phyloP scores from a whole-genome alignment of 768 basidiomycete species.

The Sarcomyxa edulis region DNA sequence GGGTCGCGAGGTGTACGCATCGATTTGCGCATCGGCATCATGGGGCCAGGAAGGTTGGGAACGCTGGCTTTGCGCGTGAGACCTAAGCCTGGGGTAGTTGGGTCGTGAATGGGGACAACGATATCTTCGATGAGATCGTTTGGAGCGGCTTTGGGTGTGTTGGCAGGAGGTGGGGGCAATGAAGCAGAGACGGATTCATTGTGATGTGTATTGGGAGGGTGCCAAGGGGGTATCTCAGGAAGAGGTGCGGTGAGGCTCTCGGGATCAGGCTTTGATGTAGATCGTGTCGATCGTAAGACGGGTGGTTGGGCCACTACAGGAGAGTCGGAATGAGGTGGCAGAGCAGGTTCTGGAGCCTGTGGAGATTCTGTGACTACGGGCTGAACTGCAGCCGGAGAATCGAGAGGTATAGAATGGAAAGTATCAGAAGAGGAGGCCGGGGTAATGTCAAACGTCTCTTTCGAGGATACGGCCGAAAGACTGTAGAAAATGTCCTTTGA shows the following conservation, averaged over 20 bases:
- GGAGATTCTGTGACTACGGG: neutral
- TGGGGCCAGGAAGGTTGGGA: conserved; percentile 62
- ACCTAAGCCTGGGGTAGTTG: conserved; percentile 12
- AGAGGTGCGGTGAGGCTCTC: conserved; percentile 5
- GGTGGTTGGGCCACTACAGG: neutral
- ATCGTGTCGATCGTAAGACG: neutral
- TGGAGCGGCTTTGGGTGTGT: conserved; percentile 4
- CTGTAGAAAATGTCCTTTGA: too few species aligned
- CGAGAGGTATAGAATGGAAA: conserved; percentile 32
- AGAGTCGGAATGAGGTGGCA: conserved; percentile 2
- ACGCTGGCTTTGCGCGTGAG: conserved; percentile 31
- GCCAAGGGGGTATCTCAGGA: conserved; percentile 9
- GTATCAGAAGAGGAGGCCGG: conserved; percentile 28
- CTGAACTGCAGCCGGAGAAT: conserved; percentile 22
- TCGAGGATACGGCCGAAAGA: neutral
- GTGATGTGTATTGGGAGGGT: conserved; percentile 3
- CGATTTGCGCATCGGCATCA: conserved; percentile 61
- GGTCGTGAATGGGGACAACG: conserved; percentile 29
- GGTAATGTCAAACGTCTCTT: conserved; percentile 7
- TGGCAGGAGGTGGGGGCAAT: neutral
- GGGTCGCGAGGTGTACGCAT: conserved; percentile 46
- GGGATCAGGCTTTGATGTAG: too few species aligned
- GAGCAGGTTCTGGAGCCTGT: too few species aligned
- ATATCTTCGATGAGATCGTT: conserved; percentile 14
- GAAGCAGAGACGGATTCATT: conserved; percentile 6